phyloP scores from a whole-genome alignment of 164 flowering plant species.

The Stephania japonica region DNA sequence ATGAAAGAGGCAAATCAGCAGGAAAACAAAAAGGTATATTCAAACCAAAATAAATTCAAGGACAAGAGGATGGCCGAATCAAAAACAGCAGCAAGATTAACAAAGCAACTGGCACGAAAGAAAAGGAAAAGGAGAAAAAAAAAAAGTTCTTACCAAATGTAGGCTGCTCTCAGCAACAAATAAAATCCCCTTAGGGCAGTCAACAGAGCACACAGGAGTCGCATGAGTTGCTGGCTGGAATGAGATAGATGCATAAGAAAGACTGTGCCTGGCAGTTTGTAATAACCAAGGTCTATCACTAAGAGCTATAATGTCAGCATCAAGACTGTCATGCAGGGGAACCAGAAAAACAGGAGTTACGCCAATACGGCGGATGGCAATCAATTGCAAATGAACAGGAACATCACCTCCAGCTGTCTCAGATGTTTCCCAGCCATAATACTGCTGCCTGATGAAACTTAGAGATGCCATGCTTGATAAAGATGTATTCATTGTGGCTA shows the following conservation, averaged over 20 bases:
- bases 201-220: slow-evolving; percentile 74
- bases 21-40: not conserved
- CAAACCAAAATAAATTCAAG: no score
- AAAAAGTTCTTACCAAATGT: slow-evolving; percentile 59
- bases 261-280: slow-evolving; percentile 92
- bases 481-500: slow-evolving; percentile 18
- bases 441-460: slow-evolving; percentile 18
- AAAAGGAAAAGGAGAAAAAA: no score
- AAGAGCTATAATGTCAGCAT: slow-evolving; percentile 78
- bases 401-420: slow-evolving; percentile 25
- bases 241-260: slow-evolving; percentile 85
- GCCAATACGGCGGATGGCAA: slow-evolving; percentile 90
- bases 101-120: no score
- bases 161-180: slow-evolving; percentile 92
- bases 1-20: not conserved
- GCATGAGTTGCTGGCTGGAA: slow-evolving; percentile 92
- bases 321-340: slow-evolving; percentile 65
- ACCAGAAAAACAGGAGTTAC: slow-evolving; percentile 90
- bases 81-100: not conserved
- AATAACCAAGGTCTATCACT: slow-evolving; percentile 98
- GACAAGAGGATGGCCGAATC: no score
- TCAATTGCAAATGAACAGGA: slow-evolving; percentile 59
- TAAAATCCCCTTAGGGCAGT: slow-evolving; percentile 82
- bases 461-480: slow-evolving; percentile 14
- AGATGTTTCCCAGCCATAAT: slow-evolving; percentile 15